Evolutionary conservation across 768 basidiomycete genomes (phyloP).

Genomic region (Lentinula aciculospora): DNA sequence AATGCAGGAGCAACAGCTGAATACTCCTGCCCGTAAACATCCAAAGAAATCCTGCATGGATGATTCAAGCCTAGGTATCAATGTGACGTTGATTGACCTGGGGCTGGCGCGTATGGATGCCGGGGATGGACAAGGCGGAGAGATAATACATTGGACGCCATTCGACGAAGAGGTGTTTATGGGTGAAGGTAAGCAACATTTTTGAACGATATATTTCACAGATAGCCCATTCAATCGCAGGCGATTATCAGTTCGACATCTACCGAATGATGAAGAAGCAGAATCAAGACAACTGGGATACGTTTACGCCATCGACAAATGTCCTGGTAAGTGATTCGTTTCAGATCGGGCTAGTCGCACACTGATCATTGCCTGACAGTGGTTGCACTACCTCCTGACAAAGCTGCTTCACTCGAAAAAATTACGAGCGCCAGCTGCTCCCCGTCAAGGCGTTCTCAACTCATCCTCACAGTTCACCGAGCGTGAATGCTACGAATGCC

Average conservation of each 20-base stretch:
- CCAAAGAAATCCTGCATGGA: conserved; percentile 46
- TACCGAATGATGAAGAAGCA: conserved; percentile 82
- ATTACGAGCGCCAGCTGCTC: conserved; percentile 46
- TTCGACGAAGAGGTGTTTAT: conserved; percentile 89
- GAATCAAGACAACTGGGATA: conserved; percentile 63
- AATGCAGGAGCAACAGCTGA: conserved; percentile 30
- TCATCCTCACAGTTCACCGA: conserved; percentile 41
- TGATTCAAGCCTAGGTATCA: conserved; percentile 56
- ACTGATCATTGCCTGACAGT: conserved; percentile 39
- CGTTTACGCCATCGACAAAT: conserved; percentile 79
- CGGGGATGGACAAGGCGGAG: conserved; percentile 37
- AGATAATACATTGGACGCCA: conserved; percentile 64
- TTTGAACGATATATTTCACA: background rate
- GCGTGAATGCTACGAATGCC: conserved; percentile 62
- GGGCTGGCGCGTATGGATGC: conserved; percentile 85
- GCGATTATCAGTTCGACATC: conserved; percentile 92
- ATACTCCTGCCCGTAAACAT: conserved; percentile 20
- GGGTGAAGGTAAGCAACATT: conserved; percentile 62
- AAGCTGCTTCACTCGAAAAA: conserved; percentile 72
- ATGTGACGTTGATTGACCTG: conserved; percentile 88
- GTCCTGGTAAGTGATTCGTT: conserved; percentile 58
- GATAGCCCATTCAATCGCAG: conserved; percentile 25
- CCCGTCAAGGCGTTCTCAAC: conserved; percentile 27
- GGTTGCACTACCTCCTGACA: conserved; percentile 79
- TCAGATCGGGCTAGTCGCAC: background rate